A percentile compares a stretch with the other conserved stretches of the same genome.
phyloP scores from a whole-genome alignment of 805 yeast species.

The Candida corydali region DNA sequence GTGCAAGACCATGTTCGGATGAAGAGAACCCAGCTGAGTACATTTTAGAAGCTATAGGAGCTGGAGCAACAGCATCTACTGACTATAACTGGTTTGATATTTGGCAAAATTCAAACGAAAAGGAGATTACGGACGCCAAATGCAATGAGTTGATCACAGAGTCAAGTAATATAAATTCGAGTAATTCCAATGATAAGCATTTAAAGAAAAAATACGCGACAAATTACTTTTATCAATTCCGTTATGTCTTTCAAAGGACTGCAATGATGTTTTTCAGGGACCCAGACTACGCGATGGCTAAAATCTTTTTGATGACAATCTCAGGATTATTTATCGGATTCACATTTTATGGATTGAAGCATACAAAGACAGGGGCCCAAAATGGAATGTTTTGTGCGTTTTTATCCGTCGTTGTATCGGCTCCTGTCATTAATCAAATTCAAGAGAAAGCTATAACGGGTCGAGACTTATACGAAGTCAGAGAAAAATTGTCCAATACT shows the following conservation, averaged over 20 bases:
- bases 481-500: constrained; percentile 69
- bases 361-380: constrained; percentile 48
- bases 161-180: background rate
- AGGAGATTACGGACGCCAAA: constrained; percentile 11
- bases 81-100: constrained; percentile 58
- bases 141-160: constrained; percentile 11
- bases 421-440: constrained; percentile 60
- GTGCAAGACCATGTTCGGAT: constrained; percentile 52
- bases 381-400: constrained; percentile 59
- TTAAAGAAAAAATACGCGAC: constrained; percentile 15
- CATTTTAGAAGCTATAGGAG: constrained; percentile 56
- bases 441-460: constrained; percentile 55
- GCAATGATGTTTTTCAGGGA: constrained; percentile 32
- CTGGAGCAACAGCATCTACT: constrained; percentile 69
- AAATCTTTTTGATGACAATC: constrained; percentile 44
- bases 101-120: constrained; percentile 42
- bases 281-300: constrained; percentile 38
- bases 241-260: constrained; percentile 14
- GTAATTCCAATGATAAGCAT: background rate
- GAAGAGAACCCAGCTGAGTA: constrained; percentile 35
- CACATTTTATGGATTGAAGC: constrained; percentile 16
- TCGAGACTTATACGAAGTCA: constrained; percentile 62
- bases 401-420: constrained; percentile 52
- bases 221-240: constrained; percentile 16
- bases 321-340: constrained; percentile 40